Evolutionary conservation across 1,139 yeast genomes (phyloP).

Genomic region (Saccharomycopsis hybrid): DNA sequence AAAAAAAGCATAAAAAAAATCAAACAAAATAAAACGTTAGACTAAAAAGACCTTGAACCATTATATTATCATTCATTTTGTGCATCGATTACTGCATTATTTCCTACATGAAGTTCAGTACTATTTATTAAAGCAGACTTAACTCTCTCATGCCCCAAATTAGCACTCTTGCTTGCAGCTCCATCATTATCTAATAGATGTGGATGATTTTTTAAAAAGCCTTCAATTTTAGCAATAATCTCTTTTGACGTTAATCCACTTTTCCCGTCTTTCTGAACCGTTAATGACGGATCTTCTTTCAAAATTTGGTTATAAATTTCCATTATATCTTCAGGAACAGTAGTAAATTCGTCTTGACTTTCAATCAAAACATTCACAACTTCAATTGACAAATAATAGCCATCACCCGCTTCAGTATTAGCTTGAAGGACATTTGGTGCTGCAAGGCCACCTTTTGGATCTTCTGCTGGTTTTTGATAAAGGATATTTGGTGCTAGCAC

Average conservation of each 20-base stretch:
- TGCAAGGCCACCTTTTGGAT: constrained; percentile 21
- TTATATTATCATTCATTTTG: background rate
- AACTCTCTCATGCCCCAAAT: background rate
- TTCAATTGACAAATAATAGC: constrained; percentile 84
- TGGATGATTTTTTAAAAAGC: constrained; percentile 20
- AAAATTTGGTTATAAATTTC: constrained; percentile 23
- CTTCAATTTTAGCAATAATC: constrained; percentile 24
- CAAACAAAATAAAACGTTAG: background rate
- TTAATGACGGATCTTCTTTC: constrained; percentile 20
- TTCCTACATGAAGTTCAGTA: background rate
- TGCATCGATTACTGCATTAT: background rate
- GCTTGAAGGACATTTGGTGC: constrained; percentile 22
- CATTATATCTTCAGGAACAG: constrained; percentile 59
- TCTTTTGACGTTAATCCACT: constrained; percentile 25
- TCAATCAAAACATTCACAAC: constrained; percentile 82
- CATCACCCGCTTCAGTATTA: constrained; percentile 54
- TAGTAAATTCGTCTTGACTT: constrained; percentile 71
- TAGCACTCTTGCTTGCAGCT: background rate
- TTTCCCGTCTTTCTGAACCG: constrained; percentile 22
- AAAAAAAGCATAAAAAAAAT: background rate
- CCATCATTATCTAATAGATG: background rate
- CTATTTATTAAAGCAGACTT: background rate
- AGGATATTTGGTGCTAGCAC: constrained; percentile 91
- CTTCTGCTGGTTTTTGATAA: constrained; percentile 38
- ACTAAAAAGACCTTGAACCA: background rate